Evolutionary conservation across 345 rosid genomes (phyloP), one percentile per base, ranked within the genome.

Genomic region (Eucalyptus cladocalyx): DNA sequence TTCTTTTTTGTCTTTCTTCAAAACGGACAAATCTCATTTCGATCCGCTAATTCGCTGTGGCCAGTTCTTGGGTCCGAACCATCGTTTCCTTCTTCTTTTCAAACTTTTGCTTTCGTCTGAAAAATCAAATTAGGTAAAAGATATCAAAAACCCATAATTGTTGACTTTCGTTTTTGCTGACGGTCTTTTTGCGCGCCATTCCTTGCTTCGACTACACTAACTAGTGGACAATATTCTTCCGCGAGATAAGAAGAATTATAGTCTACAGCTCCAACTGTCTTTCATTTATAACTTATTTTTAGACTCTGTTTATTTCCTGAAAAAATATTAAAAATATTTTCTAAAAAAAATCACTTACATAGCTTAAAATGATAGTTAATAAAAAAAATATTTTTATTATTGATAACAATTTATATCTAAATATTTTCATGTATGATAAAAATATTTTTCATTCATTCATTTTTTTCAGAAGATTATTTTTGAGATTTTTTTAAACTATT

Each of bases 301-400:
- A 26, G 16, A 4, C 1, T 62, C 1, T 3, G 4, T 62, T 62
- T 12, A 13, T 62, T 62, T 62, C 4, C 0, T 28, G 0, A 6
- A 30, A 62, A 28, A 13, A 30, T 6, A 30, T 2, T 0, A 30
- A 62, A 5, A 30, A 0, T 60, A 11, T 12, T 28, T 62, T 62
- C 13, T 2, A 1, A 12, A 13, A 62, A 12, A 28, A 1, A 30
- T 62, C 0, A 0, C 8, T 28, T 30, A 1, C 14, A 7, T 28
- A 5, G 16, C 17, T 30, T 62, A 28, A 62, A 30, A 62, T 62
- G 14, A 62, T 26, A 24, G 11, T 24, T 10, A 1, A 26, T 58
- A 50, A 26, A 24, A 26, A 24, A 58, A 58, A 26, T 58, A 26
- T 58, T 58, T 56, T 24, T 6, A 23, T 56, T 24, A 10, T 56